Percentiles rank a stretch among this genome's conserved stretches.
phyloP scores from a whole-genome alignment of 1,284 basidiomycete species.

The Mycena citricolor region DNA sequence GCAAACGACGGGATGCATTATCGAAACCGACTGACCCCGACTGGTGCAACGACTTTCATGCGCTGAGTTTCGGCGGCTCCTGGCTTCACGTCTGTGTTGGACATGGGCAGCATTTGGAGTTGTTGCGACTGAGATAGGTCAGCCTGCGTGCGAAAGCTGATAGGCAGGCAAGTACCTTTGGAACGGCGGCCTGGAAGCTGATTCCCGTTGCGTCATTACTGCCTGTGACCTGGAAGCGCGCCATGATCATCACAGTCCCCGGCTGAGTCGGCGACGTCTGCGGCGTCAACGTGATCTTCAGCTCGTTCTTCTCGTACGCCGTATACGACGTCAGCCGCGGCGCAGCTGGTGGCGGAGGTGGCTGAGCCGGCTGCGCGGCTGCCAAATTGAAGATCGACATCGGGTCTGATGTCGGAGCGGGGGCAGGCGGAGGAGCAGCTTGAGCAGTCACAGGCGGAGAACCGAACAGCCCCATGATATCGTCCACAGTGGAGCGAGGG shows the following conservation, averaged over 20 bases:
- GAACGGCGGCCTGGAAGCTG: constrained; percentile 97
- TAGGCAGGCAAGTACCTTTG: constrained; percentile 63
- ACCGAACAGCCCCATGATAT: constrained; percentile 91
- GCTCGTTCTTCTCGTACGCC: constrained; percentile 89
- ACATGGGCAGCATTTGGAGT: constrained; percentile 98
- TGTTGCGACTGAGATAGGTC: constrained; percentile 80
- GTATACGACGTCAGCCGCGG: constrained; percentile 72
- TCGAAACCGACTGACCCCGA: constrained; percentile 71
- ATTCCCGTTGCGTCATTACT: constrained; percentile 55
- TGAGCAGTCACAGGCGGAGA: constrained; percentile 41
- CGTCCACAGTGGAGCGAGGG: constrained; percentile 66
- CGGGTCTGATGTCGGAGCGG: constrained; percentile 36
- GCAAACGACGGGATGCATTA: constrained; percentile 2
- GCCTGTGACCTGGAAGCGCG: constrained; percentile 78
- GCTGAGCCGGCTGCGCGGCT: constrained; percentile 29
- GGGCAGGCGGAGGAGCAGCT: constrained; percentile 36
- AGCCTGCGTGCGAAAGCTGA: not conserved
- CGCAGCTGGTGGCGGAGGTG: constrained; percentile 38
- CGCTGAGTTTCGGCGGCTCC: constrained; percentile 91
- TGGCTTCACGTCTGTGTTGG: constrained; percentile 75
- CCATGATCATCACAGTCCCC: constrained; percentile 88
- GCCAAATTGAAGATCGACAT: constrained; percentile 34
- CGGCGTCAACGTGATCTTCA: constrained; percentile 89
- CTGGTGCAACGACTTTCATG: constrained; percentile 87
- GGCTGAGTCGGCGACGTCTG: constrained; percentile 77